Conservation (phyloP, 352 stramenopile species). For the Thalassiosira mediterranea region DNA sequence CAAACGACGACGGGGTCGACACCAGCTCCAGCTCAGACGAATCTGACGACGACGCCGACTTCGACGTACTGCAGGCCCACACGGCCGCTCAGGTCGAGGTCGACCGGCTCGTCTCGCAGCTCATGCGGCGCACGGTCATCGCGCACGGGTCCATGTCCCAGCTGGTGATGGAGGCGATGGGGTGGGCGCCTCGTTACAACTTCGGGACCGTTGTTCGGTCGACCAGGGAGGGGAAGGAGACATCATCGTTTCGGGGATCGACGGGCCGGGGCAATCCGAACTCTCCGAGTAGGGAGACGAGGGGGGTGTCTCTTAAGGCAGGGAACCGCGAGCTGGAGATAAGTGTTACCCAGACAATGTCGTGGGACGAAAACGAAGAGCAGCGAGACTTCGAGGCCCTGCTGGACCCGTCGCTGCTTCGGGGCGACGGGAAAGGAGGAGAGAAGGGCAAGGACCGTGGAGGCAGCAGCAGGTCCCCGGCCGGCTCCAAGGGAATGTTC, state of each 20-base stretch:
- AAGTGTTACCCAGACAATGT: conserved; percentile 2
- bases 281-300: neutral
- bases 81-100: conserved; percentile 54
- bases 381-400: conserved; percentile 40
- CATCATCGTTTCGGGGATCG: neutral
- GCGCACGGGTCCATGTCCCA: conserved; percentile 55
- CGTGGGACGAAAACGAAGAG: conserved; percentile 39
- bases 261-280: neutral
- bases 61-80: conserved; percentile 37
- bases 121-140: conserved; percentile 56
- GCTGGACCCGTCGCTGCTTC: conserved; percentile 2
- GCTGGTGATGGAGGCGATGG: conserved; percentile 58
- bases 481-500: conserved; percentile 41
- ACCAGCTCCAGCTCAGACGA: neutral
- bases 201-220: conserved; percentile 51
- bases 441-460: neutral
- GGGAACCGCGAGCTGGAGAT: neutral
- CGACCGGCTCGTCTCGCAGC: conserved; percentile 41
- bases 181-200: conserved; percentile 49
- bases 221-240: conserved; percentile 10
- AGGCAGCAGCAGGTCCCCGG: neutral
- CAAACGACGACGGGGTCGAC: neutral
- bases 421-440: neutral
- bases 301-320: neutral
- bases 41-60: conserved; percentile 28